Percentiles rank a stretch among this genome's conserved stretches.
phyloP scores from a whole-genome alignment of 2,329 filamentous ascomycete species.

The Zalaria sp. region DNA sequence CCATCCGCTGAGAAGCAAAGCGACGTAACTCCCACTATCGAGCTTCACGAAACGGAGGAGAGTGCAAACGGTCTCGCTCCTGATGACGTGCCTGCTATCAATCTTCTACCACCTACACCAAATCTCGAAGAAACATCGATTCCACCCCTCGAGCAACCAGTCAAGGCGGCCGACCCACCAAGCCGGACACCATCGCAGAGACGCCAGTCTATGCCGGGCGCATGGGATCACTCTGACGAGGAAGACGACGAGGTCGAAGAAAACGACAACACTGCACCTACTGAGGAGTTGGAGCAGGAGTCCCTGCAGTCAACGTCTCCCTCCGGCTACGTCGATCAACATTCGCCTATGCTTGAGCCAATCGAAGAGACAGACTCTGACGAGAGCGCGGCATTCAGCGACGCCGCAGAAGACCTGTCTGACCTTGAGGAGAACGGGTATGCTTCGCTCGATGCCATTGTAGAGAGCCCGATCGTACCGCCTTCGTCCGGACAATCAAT shows the following conservation, averaged over 20 bases:
- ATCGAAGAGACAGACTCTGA: constrained; percentile 20
- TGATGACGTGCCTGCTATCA: constrained; percentile 16
- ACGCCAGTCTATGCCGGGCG: constrained; percentile 4
- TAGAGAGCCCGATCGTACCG: constrained; percentile 40
- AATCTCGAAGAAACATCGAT: constrained; percentile 11
- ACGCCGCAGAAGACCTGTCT: constrained; percentile 60
- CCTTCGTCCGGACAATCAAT: constrained; percentile 3
- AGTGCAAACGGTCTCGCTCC: no score
- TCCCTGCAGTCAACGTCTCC: background rate
- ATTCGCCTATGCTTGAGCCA: constrained; percentile 3
- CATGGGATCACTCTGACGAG: constrained; percentile 2
- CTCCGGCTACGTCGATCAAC: background rate
- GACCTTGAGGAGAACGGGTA: constrained; percentile 54
- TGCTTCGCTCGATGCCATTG: constrained; percentile 57
- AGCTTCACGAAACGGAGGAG: no score
- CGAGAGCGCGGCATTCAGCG: constrained; percentile 52
- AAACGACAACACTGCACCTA: background rate
- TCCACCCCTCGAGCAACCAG: background rate
- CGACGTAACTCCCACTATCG: no score
- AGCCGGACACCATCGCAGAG: background rate
- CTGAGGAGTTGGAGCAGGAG: constrained; percentile 2
- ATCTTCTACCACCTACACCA: constrained; percentile 20
- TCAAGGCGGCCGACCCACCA: background rate
- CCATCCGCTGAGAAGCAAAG: background rate
- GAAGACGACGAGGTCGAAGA: constrained; percentile 1